phyloP scores from a whole-genome alignment of 2,329 filamentous ascomycete genomes.

The Amauroascus verrucosus region DNA sequence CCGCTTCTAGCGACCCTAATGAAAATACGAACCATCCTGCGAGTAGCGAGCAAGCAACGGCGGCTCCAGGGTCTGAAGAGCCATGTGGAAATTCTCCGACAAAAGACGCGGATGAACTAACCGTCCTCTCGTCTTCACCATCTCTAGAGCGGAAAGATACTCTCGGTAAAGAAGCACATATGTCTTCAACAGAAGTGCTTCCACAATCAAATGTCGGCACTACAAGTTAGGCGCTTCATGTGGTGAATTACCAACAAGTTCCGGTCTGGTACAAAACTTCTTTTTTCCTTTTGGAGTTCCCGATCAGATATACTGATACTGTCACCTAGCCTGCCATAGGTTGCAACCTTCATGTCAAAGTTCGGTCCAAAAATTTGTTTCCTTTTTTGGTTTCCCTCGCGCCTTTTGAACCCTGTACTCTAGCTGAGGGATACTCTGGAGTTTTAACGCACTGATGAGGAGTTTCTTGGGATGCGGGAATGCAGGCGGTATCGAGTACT shows the following conservation, averaged over 20 bases:
- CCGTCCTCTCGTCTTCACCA: neutral
- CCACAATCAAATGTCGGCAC: constrained; percentile 2
- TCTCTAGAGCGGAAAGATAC: neutral
- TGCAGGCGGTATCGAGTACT: neutral
- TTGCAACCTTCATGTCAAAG: no score
- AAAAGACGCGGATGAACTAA: neutral
- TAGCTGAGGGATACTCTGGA: neutral
- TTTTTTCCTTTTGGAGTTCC: neutral
- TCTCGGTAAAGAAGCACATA: constrained; percentile 12
- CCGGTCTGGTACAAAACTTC: no score
- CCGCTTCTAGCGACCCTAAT: constrained; percentile 40
- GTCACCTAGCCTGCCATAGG: neutral
- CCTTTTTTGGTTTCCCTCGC: neutral
- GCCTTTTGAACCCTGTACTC: neutral
- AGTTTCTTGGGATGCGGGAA: neutral
- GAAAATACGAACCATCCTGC: constrained; percentile 20
- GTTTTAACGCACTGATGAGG: constrained; percentile 3
- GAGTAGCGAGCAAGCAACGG: neutral
- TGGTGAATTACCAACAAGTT: neutral
- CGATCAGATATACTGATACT: neutral
- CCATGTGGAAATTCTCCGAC: neutral
- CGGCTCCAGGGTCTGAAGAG: neutral
- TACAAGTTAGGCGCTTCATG: neutral
- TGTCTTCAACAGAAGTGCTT: constrained; percentile 11
- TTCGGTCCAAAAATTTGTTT: no score